These are phyloP conservation scores for Gracilariopsis chorda DNA, from an alignment of 23 red algal species.

Conservation along the genomic window DNA sequence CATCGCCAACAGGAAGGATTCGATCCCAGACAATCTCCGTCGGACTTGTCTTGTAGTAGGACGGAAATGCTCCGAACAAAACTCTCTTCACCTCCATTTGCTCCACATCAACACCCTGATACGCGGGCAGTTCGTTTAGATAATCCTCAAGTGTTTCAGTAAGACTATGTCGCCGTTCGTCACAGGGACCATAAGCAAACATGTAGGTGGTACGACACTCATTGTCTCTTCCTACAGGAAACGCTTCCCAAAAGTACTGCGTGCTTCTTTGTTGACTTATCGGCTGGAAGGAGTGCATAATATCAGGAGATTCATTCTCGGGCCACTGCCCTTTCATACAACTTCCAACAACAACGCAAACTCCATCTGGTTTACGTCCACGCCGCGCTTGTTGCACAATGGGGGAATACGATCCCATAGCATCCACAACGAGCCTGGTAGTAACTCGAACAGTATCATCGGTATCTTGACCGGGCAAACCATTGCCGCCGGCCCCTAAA, in stretches of 20 bases:
- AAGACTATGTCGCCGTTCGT: conserved; percentile 52
- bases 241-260: conserved; percentile 97
- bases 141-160: conserved; percentile 77
- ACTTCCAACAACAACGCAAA: conserved; percentile 88
- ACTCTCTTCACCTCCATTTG: conserved; percentile 58
- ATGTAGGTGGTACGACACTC: conserved; percentile 79
- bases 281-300: conserved; percentile 66
- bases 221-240: conserved; percentile 56
- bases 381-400: conserved; percentile 71
- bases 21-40: conserved; percentile 56
- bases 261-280: conserved; percentile 31
- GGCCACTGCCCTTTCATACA: conserved; percentile 63
- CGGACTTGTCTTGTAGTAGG: conserved; percentile 55
- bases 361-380: conserved; percentile 63
- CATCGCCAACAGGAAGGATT: conserved; percentile 79
- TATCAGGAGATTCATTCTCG: conserved; percentile 56
- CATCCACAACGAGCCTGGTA: conserved; percentile 72
- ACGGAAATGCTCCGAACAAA: conserved; percentile 87
- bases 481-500: conserved; percentile 63
- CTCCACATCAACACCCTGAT: conserved; percentile 60
- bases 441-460: conserved; percentile 10
- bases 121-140: conserved; percentile 56
- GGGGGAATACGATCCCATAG: conserved; percentile 87
- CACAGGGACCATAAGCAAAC: conserved; percentile 79
- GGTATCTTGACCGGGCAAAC: conserved; percentile 16